These are phyloP conservation scores for Dictyostelium capitatum DNA, from an alignment of 78 protist genomes.

Conservation along the genomic window DNA sequence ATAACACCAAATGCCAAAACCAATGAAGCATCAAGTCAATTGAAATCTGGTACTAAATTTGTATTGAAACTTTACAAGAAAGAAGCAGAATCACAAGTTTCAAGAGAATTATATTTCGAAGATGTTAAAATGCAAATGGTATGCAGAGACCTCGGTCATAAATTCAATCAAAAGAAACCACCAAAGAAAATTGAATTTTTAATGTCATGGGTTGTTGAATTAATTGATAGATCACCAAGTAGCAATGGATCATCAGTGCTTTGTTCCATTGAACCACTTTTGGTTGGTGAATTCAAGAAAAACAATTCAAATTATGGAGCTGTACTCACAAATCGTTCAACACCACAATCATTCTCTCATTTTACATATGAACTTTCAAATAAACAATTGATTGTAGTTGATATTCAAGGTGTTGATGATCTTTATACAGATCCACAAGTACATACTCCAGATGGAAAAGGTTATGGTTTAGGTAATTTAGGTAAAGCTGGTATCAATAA, in stretches of 20 bases:
- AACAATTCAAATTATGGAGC: constrained; percentile 79
- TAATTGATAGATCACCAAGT: constrained; percentile 25
- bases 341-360: constrained; percentile 96
- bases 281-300: constrained; percentile 79
- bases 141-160: constrained; percentile 68
- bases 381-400: constrained; percentile 65
- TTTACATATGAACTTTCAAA: constrained; percentile 88
- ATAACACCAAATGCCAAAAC: not conserved
- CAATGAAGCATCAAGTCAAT: constrained; percentile 57
- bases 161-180: constrained; percentile 80
- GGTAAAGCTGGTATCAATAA: constrained; percentile 87
- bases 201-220: constrained; percentile 76
- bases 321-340: constrained; percentile 66
- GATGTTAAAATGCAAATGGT: constrained; percentile 82
- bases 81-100: constrained; percentile 68
- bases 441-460: constrained; percentile 88
- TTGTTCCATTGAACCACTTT: constrained; percentile 67
- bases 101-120: constrained; percentile 69
- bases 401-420: constrained; percentile 95
- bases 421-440: constrained; percentile 95
- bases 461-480: constrained; percentile 91
- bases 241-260: constrained; percentile 21
- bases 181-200: constrained; percentile 78
- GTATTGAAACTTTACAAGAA: constrained; percentile 69
- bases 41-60: constrained; percentile 67